Evolutionary conservation across 108 stramenopile genomes (phyloP).

Genomic region (Schizochytrium sp.): DNA sequence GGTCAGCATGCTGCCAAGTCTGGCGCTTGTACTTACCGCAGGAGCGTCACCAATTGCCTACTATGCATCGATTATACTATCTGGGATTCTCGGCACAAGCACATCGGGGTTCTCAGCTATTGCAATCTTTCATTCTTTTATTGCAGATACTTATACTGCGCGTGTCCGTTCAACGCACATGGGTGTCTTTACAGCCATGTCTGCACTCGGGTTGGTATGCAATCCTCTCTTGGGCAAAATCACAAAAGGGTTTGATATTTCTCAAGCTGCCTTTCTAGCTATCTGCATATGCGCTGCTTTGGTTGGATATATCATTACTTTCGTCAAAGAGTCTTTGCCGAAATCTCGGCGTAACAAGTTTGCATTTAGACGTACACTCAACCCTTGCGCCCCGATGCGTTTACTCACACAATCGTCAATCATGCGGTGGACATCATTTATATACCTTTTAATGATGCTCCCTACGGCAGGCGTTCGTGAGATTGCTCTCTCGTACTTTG

Average conservation of each 20-base stretch:
- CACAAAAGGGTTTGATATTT: not conserved
- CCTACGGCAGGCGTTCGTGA: slow-evolving; percentile 26
- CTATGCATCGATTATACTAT: not conserved
- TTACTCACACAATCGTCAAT: slow-evolving; percentile 16
- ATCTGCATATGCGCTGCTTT: not conserved
- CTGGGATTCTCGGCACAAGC: slow-evolving; percentile 4
- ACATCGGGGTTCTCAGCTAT: no score
- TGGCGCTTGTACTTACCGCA: slow-evolving; percentile 7
- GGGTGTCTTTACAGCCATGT: not conserved
- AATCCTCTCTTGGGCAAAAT: not conserved
- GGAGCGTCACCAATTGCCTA: not conserved
- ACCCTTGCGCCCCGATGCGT: slow-evolving; percentile 15
- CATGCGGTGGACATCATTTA: slow-evolving; percentile 4
- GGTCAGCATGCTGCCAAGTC: not conserved
- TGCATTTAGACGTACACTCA: slow-evolving; percentile 36
- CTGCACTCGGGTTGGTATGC: not conserved
- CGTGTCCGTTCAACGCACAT: slow-evolving; percentile 9
- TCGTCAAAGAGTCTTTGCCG: slow-evolving; percentile 29
- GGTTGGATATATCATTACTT: not conserved
- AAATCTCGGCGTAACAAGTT: not conserved
- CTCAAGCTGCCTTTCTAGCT: not conserved
- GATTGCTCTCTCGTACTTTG: slow-evolving; percentile 36
- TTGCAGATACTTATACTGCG: slow-evolving; percentile 22
- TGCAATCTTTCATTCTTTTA: not conserved
- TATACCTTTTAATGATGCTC: not conserved